Base-by-base conservation (phyloP, 2,329 filamentous ascomycete genomes). In the Blastomyces gilchristii region DNA sequence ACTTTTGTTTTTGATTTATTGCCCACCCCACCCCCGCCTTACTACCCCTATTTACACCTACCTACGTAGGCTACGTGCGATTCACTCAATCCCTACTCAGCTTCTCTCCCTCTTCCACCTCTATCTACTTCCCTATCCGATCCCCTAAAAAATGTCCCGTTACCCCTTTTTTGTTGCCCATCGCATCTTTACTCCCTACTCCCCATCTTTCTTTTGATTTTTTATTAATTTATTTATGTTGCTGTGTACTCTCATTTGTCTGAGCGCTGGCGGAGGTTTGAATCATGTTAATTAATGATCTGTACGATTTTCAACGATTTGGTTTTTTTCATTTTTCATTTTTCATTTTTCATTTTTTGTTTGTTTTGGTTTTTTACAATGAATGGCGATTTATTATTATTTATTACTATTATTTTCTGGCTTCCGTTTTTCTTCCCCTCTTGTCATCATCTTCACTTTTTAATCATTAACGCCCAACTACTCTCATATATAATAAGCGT, bases 251-350 rank as follows among this genome's bases (percentile, higher is more conserved):
- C 52, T 43, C 50, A 54, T 58, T 58, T 62, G 37, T 31, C 45
- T 57, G 52, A 31, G 49, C 28, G 43, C 56, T 43, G 47, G 37
- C 25, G 45, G 49, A 52, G 22, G 37, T 52, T 47, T 47, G 45
- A 12, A 22, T 34, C 31, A 64, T 61, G 45, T 18, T 34, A 22
- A 66, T 43, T 34, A 34, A 67, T 43, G 61, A 65, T 62, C 63
- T 67, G 66, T 67, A 67, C 66, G 66, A 66, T 67, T 64, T 61
- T 63, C 62, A 47, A 67, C 63, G 65, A 67, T 64, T 47, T 22
- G 62, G 14, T 63, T 61, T 25, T 14, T 41, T 5, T 34, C 7
- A 34, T 18, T 56, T 47, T 34, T 47, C 8, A 14, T n/a, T 45
- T 43, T 47, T 56, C 43, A 11, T 34, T 22, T 54, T n/a, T 39